phyloP scores from a whole-genome alignment of 331 rosid species.

The Saraca asoca region DNA sequence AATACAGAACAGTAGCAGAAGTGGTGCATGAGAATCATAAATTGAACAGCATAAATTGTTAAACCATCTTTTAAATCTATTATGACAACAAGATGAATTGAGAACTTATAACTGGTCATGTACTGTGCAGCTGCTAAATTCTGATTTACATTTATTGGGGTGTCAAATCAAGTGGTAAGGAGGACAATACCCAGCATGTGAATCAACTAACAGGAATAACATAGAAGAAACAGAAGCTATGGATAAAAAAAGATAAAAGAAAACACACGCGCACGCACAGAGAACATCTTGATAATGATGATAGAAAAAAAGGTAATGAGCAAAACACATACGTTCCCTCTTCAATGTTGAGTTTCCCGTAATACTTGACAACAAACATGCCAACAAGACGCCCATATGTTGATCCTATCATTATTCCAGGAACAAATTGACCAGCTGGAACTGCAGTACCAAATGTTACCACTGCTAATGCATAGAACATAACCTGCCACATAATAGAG shows the following conservation, averaged over 20 bases:
- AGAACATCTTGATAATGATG: too few relatives aligned
- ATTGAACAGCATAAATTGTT: background rate
- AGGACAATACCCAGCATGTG: too few relatives aligned
- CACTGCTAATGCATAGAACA: conserved; percentile 91
- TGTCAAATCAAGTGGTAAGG: too few relatives aligned
- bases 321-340: conserved; percentile 94
- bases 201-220: too few relatives aligned
- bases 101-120: too few relatives aligned
- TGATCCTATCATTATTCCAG: conserved; percentile 97
- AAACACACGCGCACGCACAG: too few relatives aligned
- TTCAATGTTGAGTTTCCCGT: conserved; percentile 85
- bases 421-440: conserved; percentile 99
- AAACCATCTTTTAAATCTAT: background rate
- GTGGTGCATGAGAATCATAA: background rate
- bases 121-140: too few relatives aligned
- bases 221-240: too few relatives aligned
- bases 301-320: background rate
- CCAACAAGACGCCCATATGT: conserved; percentile 98
- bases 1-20: background rate
- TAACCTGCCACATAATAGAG: conserved; percentile 64
- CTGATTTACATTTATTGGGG: too few relatives aligned
- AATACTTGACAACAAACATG: conserved; percentile 83
- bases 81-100: too few relatives aligned
- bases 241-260: too few relatives aligned
- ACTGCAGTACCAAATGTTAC: conserved; percentile 95